phyloP scores from a whole-genome alignment of 371 early-diverging fungal genomes.

The Syncephalis fuscata region DNA sequence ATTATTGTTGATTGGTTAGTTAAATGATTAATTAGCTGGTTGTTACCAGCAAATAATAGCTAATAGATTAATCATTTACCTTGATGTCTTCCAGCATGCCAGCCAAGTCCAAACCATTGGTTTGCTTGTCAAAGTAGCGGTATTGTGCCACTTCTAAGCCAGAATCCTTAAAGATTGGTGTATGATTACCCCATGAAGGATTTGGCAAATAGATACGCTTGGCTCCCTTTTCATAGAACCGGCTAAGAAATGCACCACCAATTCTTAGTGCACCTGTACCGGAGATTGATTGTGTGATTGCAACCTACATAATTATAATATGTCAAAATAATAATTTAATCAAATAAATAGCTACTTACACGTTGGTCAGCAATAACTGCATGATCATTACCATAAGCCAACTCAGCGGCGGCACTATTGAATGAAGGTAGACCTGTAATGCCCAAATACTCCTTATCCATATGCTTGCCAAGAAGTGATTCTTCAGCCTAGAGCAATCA shows the following conservation, averaged over 20 bases:
- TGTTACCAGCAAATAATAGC: neutral
- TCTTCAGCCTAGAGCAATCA: constrained; percentile 55
- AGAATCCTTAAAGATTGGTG: constrained; percentile 80
- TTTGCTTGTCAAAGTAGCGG: constrained; percentile 86
- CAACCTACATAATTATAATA: constrained; percentile 26
- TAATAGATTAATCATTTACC: constrained; percentile 13
- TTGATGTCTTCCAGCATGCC: constrained; percentile 83
- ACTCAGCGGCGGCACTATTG: constrained; percentile 61
- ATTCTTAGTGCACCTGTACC: constrained; percentile 96
- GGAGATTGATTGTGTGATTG: constrained; percentile 85
- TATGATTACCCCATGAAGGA: constrained; percentile 98
- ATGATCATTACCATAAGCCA: constrained; percentile 77
- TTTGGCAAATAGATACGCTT: constrained; percentile 87
- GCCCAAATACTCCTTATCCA: constrained; percentile 94
- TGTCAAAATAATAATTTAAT: neutral
- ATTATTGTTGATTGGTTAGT: neutral
- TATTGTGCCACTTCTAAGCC: constrained; percentile 78
- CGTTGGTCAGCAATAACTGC: constrained; percentile 49
- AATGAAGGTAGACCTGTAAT: constrained; percentile 84
- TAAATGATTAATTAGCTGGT: too few relatives aligned
- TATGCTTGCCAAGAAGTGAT: constrained; percentile 32
- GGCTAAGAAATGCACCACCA: constrained; percentile 77
- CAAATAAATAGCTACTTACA: constrained; percentile 19
- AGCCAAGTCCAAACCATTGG: constrained; percentile 83
- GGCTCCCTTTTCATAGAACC: constrained; percentile 56